Percentiles rank a stretch among this genome's conserved stretches.
phyloP scores from a whole-genome alignment of 225 moss, liverwort and hornwort genomes.

The Ulota crispa region DNA sequence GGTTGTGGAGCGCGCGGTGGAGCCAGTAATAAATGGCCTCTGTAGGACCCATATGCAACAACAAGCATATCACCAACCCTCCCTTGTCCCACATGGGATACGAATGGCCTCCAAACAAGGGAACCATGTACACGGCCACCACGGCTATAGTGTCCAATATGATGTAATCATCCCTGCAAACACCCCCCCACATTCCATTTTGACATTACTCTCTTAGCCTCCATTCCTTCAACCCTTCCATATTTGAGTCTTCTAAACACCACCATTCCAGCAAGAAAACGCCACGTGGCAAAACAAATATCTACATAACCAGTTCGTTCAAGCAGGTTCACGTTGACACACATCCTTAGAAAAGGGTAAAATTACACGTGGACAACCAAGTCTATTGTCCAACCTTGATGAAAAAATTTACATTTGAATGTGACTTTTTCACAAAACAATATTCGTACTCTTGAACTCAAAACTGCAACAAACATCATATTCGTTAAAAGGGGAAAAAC shows the following conservation, averaged over 20 bases:
- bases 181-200: background rate
- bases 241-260: background rate
- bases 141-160: constrained; percentile 45
- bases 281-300: too few relatives aligned
- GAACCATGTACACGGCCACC: constrained; percentile 3
- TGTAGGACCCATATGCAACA: constrained; percentile 68
- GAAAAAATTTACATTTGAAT: too few relatives aligned
- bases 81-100: constrained; percentile 51
- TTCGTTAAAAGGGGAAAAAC: too few relatives aligned
- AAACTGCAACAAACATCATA: background rate
- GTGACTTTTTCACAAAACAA: too few relatives aligned
- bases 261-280: too few relatives aligned
- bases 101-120: constrained; percentile 18
- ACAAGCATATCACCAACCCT: constrained; percentile 48
- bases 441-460: too few relatives aligned
- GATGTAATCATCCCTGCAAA: constrained; percentile 77
- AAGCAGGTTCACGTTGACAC: too few relatives aligned
- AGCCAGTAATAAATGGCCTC: constrained; percentile 83
- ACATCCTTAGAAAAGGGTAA: too few relatives aligned
- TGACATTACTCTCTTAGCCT: background rate
- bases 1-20: constrained; percentile 75
- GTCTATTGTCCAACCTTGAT: too few relatives aligned
- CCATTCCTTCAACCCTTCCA: background rate
- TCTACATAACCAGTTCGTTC: too few relatives aligned
- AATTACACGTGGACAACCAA: too few relatives aligned